These are phyloP conservation scores for Xylaria sp. DNA, from an alignment of 2,329 filamentous ascomycete species.

Conservation along the genomic window DNA sequence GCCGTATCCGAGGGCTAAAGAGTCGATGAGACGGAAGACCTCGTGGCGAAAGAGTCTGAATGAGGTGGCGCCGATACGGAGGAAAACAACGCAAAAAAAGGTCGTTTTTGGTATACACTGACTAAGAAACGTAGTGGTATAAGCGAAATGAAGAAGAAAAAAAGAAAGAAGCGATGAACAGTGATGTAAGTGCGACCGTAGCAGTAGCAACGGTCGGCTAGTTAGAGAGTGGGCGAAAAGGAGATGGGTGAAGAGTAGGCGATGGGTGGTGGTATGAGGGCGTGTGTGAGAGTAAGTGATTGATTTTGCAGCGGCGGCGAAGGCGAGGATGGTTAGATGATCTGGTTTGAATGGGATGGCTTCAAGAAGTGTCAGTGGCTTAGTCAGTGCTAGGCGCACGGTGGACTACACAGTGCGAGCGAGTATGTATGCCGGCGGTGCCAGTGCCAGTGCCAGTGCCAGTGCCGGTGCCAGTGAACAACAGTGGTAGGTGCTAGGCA, in stretches of 20 bases:
- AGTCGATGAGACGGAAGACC: slow-evolving; percentile 11
- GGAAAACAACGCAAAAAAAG: slow-evolving; percentile 39
- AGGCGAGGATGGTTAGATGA: slow-evolving; percentile 47
- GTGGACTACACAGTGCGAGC: slow-evolving; percentile 36
- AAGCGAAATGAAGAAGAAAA: slow-evolving; percentile 34
- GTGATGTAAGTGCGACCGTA: slow-evolving; percentile 32
- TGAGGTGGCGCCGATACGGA: slow-evolving; percentile 34
- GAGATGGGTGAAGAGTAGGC: slow-evolving; percentile 23
- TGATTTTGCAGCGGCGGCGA: slow-evolving; percentile 47
- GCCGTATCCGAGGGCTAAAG: slow-evolving; percentile 6
- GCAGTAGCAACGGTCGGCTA: slow-evolving; percentile 25
- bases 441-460: slow-evolving; percentile 14
- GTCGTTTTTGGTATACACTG: slow-evolving; percentile 38
- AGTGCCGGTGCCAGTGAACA: neutral
- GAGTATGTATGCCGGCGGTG: slow-evolving; percentile 25
- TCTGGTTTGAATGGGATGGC: slow-evolving; percentile 42
- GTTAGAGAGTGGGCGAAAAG: slow-evolving; percentile 27
- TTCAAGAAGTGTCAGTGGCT: slow-evolving; percentile 34
- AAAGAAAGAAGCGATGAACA: slow-evolving; percentile 30
- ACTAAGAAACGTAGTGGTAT: slow-evolving; percentile 36
- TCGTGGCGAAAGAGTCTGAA: slow-evolving; percentile 35
- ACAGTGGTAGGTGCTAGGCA: slow-evolving; percentile 28
- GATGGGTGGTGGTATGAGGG: slow-evolving; percentile 26
- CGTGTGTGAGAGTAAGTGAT: slow-evolving; percentile 38
- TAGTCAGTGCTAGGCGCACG: slow-evolving; percentile 31